Evolutionary conservation across 1,284 basidiomycete species (phyloP).

Genomic region (Cystobasidiaceae sp.): DNA sequence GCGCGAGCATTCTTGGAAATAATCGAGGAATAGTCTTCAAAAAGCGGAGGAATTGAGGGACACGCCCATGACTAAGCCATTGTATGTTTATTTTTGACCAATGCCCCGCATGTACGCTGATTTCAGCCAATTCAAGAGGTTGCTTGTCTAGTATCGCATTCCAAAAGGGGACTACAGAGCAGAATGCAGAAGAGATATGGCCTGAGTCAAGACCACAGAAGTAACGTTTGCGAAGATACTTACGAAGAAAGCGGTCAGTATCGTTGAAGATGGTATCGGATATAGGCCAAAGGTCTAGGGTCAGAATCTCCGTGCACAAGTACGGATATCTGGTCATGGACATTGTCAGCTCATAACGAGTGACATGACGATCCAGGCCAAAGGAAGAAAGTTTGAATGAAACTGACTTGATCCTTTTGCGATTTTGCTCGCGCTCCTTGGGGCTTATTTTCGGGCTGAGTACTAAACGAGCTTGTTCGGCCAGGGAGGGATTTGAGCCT

Average conservation of each 20-base stretch:
- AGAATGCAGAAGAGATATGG: background rate
- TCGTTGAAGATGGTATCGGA: constrained; percentile 79
- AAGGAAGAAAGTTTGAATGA: background rate
- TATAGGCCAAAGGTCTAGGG: constrained; percentile 91
- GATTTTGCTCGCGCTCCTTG: constrained; percentile 21
- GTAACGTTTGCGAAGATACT: constrained; percentile 33
- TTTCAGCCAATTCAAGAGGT: constrained; percentile 47
- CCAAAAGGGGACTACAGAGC: constrained; percentile 70
- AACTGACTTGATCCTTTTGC: constrained; percentile 28
- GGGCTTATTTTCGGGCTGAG: background rate
- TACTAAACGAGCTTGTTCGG: constrained; percentile 12
- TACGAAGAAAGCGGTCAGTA: constrained; percentile 53
- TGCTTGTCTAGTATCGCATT: constrained; percentile 75
- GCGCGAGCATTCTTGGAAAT: constrained; percentile 73
- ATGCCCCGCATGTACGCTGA: constrained; percentile 39
- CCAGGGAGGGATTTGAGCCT: constrained; percentile 3
- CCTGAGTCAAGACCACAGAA: constrained; percentile 23
- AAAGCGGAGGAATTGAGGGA: constrained; percentile 77
- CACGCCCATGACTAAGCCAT: constrained; percentile 33
- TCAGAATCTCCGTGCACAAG: constrained; percentile 90
- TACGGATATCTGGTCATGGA: constrained; percentile 70
- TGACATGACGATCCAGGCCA: background rate
- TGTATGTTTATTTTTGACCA: constrained; percentile 46
- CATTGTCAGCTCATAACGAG: background rate
- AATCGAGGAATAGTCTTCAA: constrained; percentile 77